Base-by-base conservation (phyloP, 1,284 basidiomycete genomes). In the Trichosporon sp. region DNA sequence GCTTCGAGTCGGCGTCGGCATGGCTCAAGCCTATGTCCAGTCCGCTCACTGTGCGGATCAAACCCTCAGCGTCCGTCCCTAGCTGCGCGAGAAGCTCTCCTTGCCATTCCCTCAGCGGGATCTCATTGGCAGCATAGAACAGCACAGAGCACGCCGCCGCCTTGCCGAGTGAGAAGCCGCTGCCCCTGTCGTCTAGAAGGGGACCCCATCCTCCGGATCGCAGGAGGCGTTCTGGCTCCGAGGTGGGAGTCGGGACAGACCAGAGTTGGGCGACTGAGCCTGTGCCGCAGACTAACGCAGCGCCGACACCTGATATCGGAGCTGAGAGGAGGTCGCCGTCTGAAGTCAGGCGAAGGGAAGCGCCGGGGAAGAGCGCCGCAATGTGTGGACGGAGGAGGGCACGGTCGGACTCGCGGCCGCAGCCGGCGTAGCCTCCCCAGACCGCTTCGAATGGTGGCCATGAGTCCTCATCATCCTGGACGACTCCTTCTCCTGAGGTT, bases 271-370 rank as follows among this genome's bases (percentile, higher is more conserved):
- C 68, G 5, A 61, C 33, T 4, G 27, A 36, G 0, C 68, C 65
- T 16, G 68, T 69, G 13, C 68, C 68, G 63, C 65, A 69, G 37
- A 69, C 64, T 13, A 65, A 19, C 21, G 65, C 63, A 13, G 66
- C 36, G 32, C 46, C 44, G n/a, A 36, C 52, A 2, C 27, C 37
- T 6, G 10, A 37, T 21, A 65, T 25, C 9, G 68, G 68, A 1
- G 68, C 60, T 4, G 60, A 61, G 27, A 69, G 60, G 0, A 69
- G 65, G 54, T 67, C 63, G 9, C 52, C 65, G 54, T 69, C 68
- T 40, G 58, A 44, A 1, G 65, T 69, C n/a, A 69, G 52, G 4
- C 65, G 58, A n/a, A 65, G 23, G 1, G 8, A 7, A 4, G 59
- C 5, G 23, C 32, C 46, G 32, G 60, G 37, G 37, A 65, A 63